A percentile compares a stretch with the other conserved stretches of the same genome.
phyloP scores from a whole-genome alignment of 2,329 filamentous ascomycete species.

The Phoma sp. region DNA sequence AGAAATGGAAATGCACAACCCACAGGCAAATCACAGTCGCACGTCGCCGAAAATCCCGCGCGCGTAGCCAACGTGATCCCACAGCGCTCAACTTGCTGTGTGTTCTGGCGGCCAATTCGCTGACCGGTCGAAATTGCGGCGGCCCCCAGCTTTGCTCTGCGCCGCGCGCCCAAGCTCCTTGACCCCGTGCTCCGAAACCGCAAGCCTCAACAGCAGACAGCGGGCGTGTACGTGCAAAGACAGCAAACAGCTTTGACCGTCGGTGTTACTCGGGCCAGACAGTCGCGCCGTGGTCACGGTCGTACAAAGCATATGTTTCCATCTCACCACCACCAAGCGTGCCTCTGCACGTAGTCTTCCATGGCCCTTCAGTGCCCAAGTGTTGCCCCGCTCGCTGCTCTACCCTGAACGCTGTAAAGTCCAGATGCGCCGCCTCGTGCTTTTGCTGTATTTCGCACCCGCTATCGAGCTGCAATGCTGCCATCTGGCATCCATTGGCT shows the following conservation, averaged over 20 bases:
- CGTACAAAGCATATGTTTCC: constrained; percentile 12
- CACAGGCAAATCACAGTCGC: constrained; percentile 43
- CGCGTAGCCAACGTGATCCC: constrained; percentile 44
- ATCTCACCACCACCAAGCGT: constrained; percentile 2
- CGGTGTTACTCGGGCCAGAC: constrained; percentile 11
- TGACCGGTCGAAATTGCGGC: constrained; percentile 29
- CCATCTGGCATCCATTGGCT: constrained; percentile 31
- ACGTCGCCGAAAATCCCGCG: constrained; percentile 27
- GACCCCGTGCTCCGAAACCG: constrained; percentile 9
- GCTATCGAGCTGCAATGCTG: constrained; percentile 15
- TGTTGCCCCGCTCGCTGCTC: constrained; percentile 22
- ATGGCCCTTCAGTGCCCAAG: constrained; percentile 15
- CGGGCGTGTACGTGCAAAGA: neutral
- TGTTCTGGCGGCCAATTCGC: constrained; percentile 25
- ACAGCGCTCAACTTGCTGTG: constrained; percentile 3
- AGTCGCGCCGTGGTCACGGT: constrained; percentile 15
- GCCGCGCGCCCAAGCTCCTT: constrained; percentile 5
- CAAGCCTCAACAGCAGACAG: constrained; percentile 12
- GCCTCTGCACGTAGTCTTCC: constrained; percentile 3
- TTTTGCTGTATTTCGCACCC: constrained; percentile 26
- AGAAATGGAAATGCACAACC: constrained; percentile 21
- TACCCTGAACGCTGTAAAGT: neutral
- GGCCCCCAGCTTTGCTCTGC: constrained; percentile 18
- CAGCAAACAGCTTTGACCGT: constrained; percentile 7
- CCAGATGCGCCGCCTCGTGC: constrained; percentile 19